Conservation (phyloP, 139 green algal species). For the Ostreobium quekettii region DNA sequence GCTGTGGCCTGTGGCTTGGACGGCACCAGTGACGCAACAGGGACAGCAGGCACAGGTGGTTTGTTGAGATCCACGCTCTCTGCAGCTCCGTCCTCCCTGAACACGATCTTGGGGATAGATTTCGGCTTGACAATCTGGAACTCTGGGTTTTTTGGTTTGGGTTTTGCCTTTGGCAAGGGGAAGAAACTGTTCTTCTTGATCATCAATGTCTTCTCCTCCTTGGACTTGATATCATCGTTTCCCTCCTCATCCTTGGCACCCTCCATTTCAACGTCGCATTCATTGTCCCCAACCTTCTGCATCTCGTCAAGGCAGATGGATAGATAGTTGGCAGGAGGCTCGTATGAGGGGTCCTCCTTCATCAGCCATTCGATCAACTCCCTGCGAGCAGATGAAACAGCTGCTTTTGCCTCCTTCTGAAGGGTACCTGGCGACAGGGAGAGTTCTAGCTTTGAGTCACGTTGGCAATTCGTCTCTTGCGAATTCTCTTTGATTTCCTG, state of each 20-base stretch:
- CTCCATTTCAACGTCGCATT: no score
- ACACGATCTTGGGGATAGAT: not conserved
- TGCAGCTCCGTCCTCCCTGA: not conserved
- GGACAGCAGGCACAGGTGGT: not conserved
- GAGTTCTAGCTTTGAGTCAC: no score
- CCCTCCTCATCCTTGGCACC: no score
- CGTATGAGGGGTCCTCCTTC: not conserved
- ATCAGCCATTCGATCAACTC: not conserved
- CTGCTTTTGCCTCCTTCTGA: not conserved
- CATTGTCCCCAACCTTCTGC: no score
- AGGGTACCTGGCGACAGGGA: no score
- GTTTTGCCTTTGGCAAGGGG: not conserved
- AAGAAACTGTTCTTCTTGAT: constrained; percentile 3
- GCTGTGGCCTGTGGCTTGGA: not conserved
- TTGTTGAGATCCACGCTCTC: not conserved
- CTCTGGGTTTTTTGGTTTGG: not conserved
- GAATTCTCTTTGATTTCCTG: no score
- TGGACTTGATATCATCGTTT: no score
- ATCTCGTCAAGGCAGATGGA: no score
- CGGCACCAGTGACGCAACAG: not conserved
- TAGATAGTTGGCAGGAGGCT: no score
- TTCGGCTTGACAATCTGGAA: not conserved
- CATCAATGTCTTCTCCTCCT: not conserved
- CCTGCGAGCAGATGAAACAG: not conserved
- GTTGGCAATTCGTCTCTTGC: no score